Evolutionary conservation across 805 yeast genomes (phyloP).

Genomic region (Dipodascus albidus): DNA sequence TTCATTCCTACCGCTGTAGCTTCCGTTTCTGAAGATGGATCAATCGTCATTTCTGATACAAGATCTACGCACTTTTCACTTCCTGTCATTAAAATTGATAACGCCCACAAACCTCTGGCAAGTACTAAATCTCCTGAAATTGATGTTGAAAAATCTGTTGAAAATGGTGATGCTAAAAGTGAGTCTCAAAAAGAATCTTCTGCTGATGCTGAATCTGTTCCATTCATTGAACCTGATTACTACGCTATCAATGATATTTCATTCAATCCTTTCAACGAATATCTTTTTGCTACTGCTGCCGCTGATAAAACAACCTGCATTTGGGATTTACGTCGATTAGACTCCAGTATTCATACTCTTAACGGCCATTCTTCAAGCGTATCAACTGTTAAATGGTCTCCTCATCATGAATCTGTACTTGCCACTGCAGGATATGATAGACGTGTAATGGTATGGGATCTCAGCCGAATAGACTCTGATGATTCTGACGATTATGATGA

Average conservation of each 20-base stretch:
- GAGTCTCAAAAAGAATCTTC: neutral
- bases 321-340: constrained; percentile 50
- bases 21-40: constrained; percentile 55
- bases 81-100: constrained; percentile 12
- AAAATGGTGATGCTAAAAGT: neutral
- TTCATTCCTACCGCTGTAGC: constrained; percentile 50
- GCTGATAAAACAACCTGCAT: constrained; percentile 41
- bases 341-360: neutral
- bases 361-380: constrained; percentile 40
- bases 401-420: constrained; percentile 38
- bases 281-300: constrained; percentile 56
- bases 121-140: neutral
- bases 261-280: constrained; percentile 45
- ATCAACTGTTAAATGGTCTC: constrained; percentile 44
- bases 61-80: constrained; percentile 24
- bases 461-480: constrained; percentile 41
- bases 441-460: constrained; percentile 66
- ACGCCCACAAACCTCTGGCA: neutral
- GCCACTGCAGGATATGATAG: constrained; percentile 57
- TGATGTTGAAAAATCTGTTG: neutral
- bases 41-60: constrained; percentile 41
- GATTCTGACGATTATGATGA: constrained; percentile 38
- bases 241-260: constrained; percentile 46
- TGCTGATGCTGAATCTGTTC: neutral
- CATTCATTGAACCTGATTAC: neutral